Evolutionary conservation across 2,329 filamentous ascomycete species (phyloP).

Genomic region (Diaporthe sp.): DNA sequence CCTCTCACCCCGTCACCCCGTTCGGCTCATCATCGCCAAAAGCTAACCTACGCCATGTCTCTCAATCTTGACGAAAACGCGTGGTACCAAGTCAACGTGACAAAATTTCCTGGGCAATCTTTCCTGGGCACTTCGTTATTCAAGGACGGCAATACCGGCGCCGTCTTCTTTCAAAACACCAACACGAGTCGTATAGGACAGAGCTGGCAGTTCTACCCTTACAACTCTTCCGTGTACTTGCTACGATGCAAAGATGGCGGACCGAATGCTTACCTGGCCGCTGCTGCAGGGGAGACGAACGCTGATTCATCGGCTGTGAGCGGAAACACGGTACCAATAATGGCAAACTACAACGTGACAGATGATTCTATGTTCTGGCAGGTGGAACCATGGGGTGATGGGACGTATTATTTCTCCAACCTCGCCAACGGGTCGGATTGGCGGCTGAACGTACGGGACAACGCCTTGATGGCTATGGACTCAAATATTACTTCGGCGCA

Average conservation of each 20-base stretch:
- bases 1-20: neutral
- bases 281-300: neutral
- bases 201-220: constrained; percentile 34
- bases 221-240: constrained; percentile 35
- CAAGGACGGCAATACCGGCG: constrained; percentile 1
- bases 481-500: constrained; percentile 28
- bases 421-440: constrained; percentile 32
- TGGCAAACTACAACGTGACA: constrained; percentile 22
- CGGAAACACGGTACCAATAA: constrained; percentile 6
- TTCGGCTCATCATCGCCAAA: neutral
- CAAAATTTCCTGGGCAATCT: neutral
- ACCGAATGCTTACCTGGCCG: constrained; percentile 19
- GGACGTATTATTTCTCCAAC: constrained; percentile 33
- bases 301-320: neutral
- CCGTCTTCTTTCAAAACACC: constrained; percentile 28
- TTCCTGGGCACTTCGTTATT: constrained; percentile 22
- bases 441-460: constrained; percentile 5
- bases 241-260: constrained; percentile 30
- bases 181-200: constrained; percentile 21
- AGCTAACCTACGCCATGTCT: constrained; percentile 12
- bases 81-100: constrained; percentile 37
- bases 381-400: constrained; percentile 26
- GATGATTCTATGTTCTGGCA: constrained; percentile 37
- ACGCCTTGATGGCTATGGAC: constrained; percentile 11
- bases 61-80: constrained; percentile 30